Base-by-base conservation (phyloP, 805 yeast species). In the Peterozyma xylosa region DNA sequence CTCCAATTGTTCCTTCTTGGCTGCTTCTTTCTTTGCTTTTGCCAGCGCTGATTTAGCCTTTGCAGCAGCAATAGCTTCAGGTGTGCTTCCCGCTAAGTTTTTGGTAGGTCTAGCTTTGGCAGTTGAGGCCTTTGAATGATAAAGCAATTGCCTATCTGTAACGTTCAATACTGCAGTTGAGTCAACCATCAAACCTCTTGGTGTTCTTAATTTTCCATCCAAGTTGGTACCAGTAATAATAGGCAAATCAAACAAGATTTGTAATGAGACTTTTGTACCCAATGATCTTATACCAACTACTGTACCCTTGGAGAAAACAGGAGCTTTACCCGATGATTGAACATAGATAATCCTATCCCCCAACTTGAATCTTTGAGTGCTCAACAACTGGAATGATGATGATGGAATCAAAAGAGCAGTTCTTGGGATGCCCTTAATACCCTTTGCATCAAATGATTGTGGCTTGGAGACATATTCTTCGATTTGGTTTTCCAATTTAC, bases 271-370 rank as follows among this genome's bases (percentile, higher is more conserved):
- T 52, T 80, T 76, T 33, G 78, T 72, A 36, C 86, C 87, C 35
- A 78, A 69, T 3, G 75, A 63, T 18, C 64, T 64, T 45, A 74
- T 68, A 9, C 85, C 82, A 41, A 86, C 83, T 43, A 93, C 95
- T 1, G 96, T 89, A 59, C 99, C 99, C 55, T 84, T 84, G 21
- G 86, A 74, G 57, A 84, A 88, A 45, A 82, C 64, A 27, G 96
- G 96, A 13, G 90, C 96, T 56, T 86, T 88, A 42, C 98, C 98
- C 18, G 86, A 79, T 53, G 82, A 86, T 53, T 84, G 83, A 17
- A 88, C 85, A 52, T 86, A 89, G 18, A 86, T 74, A 30, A 93
- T 87, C 48, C 99, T 76, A 57, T 93, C 97, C 54, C 99, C 99
- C 17, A 93, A 70, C 29, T 75, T 73, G 58, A 93, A 93, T 38